Evolutionary conservation across 352 stramenopile species (phyloP), one percentile per base, ranked within the genome.

Genomic region (Phytophthora palmivora): DNA sequence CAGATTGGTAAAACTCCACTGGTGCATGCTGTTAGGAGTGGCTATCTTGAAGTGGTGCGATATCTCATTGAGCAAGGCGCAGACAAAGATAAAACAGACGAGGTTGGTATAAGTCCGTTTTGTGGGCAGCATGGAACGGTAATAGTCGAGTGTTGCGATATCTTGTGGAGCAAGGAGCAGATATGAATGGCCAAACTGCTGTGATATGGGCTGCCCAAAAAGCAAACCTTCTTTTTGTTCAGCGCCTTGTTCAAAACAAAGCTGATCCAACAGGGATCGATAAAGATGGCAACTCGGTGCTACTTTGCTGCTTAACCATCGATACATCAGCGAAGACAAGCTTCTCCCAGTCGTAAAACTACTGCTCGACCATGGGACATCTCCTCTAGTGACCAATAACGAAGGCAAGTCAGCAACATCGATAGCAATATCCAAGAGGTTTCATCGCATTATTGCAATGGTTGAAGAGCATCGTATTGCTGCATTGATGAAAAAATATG

Each of bases 341-440:
- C 19, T 63, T 47, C 38, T 57, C 9, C 60, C 60, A 12, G 34
- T 60, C 16, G 54, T 16, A 3, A 65, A 58, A 30, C 16, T 58
- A 48, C 28, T 34, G 30, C 42, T 66, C 3, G 44, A 71, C n/a
- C 37, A 52, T 22, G 42, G 34, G 47, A 34, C 7, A 10, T 12
- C 30, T 34, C 30, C 30, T 34, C 30, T 34, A 12, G 7, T 34
- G 10, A 14, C 7, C 10, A 34, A 34, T 34, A 34, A 34, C 10
- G 30, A 34, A 34, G 30, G 30, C 6, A 34, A 34, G 10, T 34
- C 30, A 14, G 30, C 30, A 34, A 34, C 1, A 34, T 34, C 7
- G 10, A 2, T 34, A 34, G 30, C 30, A 34, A 9, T 12, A 12
- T 14, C 7, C 6, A 34, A 34, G 10, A 7, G 30, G 7, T 34